Conservation (phyloP, 306 rosid genomes). For the Quercus gilva region DNA sequence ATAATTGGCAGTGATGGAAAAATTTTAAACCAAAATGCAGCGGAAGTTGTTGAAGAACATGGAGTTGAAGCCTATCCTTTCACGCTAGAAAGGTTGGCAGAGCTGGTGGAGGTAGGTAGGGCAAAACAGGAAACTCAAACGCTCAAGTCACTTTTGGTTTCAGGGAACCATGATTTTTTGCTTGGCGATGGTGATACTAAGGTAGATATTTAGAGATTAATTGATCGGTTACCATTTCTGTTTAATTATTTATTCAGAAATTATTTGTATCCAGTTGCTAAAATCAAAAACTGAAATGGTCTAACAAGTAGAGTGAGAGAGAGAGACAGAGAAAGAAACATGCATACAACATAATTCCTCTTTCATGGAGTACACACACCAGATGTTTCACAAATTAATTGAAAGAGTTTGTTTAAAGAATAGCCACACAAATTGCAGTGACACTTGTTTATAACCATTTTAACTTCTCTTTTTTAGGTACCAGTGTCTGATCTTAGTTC, state of each 20-base stretch:
- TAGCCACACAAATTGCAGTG: no score
- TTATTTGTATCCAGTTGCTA: no score
- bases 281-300: no score
- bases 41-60: slow-evolving; percentile 35
- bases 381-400: no score
- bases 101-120: slow-evolving; percentile 39
- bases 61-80: slow-evolving; percentile 47
- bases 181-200: slow-evolving; percentile 30
- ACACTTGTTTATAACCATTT: no score
- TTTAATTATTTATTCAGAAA: no score
- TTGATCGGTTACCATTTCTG: neutral
- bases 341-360: no score
- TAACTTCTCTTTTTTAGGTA: slow-evolving; percentile 2
- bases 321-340: no score
- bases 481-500: slow-evolving; percentile 16
- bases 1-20: slow-evolving; percentile 45
- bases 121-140: slow-evolving; percentile 41
- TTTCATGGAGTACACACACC: no score
- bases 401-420: no score
- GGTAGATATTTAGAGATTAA: slow-evolving; percentile 10
- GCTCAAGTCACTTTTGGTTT: slow-evolving; percentile 43
- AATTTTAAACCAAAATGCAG: slow-evolving; percentile 32
- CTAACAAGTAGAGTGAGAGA: no score
- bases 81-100: slow-evolving; percentile 31
- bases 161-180: slow-evolving; percentile 33